Evolutionary conservation across 1,284 basidiomycete genomes (phyloP).

Genomic region (Austroboletus novae-zelandiae): DNA sequence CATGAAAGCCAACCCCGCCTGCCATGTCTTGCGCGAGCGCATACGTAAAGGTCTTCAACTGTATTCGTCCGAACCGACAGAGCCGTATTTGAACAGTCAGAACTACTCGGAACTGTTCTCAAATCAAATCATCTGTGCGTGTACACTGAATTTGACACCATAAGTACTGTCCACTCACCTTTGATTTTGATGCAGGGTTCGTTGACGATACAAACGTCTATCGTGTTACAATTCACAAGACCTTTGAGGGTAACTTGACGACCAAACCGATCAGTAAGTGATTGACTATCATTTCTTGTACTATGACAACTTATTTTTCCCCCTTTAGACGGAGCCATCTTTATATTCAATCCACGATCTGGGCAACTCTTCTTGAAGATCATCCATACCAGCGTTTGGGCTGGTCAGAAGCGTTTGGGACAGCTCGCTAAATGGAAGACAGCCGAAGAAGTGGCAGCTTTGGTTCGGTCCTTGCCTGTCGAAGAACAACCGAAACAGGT

Average conservation of each 20-base stretch:
- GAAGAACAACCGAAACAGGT: constrained; percentile 99
- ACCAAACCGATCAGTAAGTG: constrained; percentile 94
- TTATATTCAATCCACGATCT: constrained; percentile 99
- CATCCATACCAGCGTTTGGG: constrained; percentile 99
- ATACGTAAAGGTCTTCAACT: constrained; percentile 98
- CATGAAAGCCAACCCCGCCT: constrained; percentile 99
- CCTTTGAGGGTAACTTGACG: constrained; percentile 99
- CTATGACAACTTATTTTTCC: constrained; percentile 1
- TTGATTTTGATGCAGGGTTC: constrained; percentile 70
- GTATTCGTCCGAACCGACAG: constrained; percentile 98
- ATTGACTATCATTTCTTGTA: neutral
- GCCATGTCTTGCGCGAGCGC: constrained; percentile 96
- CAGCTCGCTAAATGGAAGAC: constrained; percentile 99
- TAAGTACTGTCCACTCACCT: constrained; percentile 4
- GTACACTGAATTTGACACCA: constrained; percentile 10
- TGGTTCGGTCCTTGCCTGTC: constrained; percentile 95
- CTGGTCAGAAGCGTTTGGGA: constrained; percentile 98
- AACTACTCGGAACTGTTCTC: constrained; percentile 98
- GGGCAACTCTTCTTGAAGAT: constrained; percentile 99
- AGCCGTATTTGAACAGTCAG: constrained; percentile 97
- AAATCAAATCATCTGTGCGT: constrained; percentile 96
- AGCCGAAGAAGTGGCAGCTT: constrained; percentile 98
- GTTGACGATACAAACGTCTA: constrained; percentile 99
- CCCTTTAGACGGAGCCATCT: constrained; percentile 86
- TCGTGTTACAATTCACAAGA: constrained; percentile 99